phyloP scores from a whole-genome alignment of 305 asterid genomes.

The Vinca major region DNA sequence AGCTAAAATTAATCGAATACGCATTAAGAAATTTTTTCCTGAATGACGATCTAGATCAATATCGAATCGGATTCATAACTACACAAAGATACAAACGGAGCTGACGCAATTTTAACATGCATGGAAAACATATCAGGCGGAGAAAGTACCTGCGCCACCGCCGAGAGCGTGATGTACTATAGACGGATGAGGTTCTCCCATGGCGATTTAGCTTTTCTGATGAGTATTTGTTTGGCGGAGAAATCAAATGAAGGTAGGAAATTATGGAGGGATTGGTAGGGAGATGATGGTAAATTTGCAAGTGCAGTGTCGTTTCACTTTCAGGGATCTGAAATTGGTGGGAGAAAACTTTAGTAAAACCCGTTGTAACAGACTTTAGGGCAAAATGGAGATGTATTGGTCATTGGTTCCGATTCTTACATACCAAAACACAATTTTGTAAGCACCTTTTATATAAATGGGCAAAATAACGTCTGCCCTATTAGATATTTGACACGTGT shows the following conservation, averaged over 20 bases:
- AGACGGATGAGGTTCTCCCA: conserved; percentile 48
- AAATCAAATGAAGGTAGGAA: conserved; percentile 9
- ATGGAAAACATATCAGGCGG: conserved; percentile 2
- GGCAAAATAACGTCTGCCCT: no score
- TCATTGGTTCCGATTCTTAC: no score
- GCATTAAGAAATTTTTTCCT: not conserved
- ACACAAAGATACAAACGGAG: no score
- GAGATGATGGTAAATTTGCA: conserved; percentile 16
- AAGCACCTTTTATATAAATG: no score
- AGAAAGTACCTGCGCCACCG: conserved; percentile 60
- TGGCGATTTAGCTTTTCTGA: conserved; percentile 35
- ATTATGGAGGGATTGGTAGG: conserved; percentile 19
- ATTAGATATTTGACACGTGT: no score
- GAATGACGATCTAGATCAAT: not conserved
- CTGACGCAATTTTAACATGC: not conserved
- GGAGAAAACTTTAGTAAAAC: not conserved
- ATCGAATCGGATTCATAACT: not conserved
- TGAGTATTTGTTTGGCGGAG: conserved; percentile 2
- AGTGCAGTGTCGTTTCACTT: not conserved
- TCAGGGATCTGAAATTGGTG: not conserved
- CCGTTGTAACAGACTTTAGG: no score
- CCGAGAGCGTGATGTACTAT: conserved; percentile 63
- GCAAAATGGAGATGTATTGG: no score
- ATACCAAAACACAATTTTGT: no score
- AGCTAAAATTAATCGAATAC: not conserved